Percentiles rank a stretch among this genome's conserved stretches.
Conservation (phyloP, 257 asterid species). For the Fraxinus anomala region DNA sequence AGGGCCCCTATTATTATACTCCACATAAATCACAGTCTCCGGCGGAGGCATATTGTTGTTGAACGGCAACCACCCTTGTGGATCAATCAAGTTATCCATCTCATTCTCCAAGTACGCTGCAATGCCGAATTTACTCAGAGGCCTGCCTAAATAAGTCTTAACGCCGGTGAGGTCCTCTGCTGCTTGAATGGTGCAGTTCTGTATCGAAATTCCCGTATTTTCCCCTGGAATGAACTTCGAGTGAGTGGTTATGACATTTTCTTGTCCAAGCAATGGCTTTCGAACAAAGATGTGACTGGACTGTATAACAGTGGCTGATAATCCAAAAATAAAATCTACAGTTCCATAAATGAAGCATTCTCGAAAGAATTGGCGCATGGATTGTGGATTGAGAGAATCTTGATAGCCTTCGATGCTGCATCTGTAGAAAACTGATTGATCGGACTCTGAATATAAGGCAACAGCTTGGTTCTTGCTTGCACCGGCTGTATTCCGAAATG, state of each 20-base stretch:
- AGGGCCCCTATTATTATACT: constrained; percentile 32
- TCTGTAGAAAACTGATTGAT: constrained; percentile 33
- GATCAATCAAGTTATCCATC: constrained; percentile 22
- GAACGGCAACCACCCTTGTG: constrained; percentile 39
- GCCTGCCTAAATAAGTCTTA: constrained; percentile 36
- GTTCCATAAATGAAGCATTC: constrained; percentile 43
- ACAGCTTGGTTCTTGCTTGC: constrained; percentile 38
- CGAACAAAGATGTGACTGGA: constrained; percentile 28
- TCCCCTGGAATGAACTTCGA: not conserved
- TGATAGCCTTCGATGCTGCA: constrained; percentile 45
- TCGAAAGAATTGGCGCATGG: constrained; percentile 39
- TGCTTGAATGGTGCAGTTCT: constrained; percentile 24
- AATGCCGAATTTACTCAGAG: constrained; percentile 36
- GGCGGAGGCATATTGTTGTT: constrained; percentile 4
- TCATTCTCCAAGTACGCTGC: constrained; percentile 20
- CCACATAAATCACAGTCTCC: constrained; percentile 33
- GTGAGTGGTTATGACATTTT: constrained; percentile 38
- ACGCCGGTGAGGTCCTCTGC: constrained; percentile 27
- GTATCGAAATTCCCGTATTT: constrained; percentile 36
- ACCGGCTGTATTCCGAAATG: constrained; percentile 49
- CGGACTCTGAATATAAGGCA: constrained; percentile 37
- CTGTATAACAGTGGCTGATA: constrained; percentile 39
- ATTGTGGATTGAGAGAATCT: constrained; percentile 39
- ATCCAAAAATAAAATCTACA: constrained; percentile 46
- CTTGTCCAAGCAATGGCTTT: constrained; percentile 30